phyloP scores from a whole-genome alignment of 805 yeast genomes.

The Wickerhamiella parazyma region DNA sequence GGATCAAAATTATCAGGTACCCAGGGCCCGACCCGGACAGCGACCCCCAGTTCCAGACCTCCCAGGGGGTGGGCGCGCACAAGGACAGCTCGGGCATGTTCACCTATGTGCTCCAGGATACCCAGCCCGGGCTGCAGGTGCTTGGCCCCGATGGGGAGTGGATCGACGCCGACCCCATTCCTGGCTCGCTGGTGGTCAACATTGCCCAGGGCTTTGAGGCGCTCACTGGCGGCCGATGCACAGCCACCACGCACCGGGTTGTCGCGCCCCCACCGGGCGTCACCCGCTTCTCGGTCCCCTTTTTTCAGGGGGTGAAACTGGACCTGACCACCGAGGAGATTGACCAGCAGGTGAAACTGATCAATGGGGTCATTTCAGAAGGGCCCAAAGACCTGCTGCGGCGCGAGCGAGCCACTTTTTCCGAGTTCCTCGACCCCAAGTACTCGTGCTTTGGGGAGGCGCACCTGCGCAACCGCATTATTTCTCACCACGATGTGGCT shows the following conservation, averaged over 20 bases:
- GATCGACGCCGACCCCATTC: slow-evolving; percentile 40
- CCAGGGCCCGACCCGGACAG: slow-evolving; percentile 29
- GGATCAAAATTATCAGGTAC: slow-evolving; percentile 46
- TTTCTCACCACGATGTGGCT: slow-evolving; percentile 31
- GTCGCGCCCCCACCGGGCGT: slow-evolving; percentile 1
- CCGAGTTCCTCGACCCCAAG: slow-evolving; percentile 24
- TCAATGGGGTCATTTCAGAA: slow-evolving; percentile 22
- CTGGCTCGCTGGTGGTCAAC: slow-evolving; percentile 39
- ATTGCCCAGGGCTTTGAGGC: slow-evolving; percentile 52
- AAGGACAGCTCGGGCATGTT: slow-evolving; percentile 46
- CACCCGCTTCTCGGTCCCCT: slow-evolving; percentile 11
- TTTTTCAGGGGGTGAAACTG: slow-evolving; percentile 24
- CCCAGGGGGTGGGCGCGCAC: slow-evolving; percentile 52
- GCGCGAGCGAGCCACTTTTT: slow-evolving; percentile 21
- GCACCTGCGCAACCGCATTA: slow-evolving; percentile 30
- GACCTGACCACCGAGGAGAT: slow-evolving; percentile 23
- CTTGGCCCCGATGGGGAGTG: slow-evolving; percentile 42
- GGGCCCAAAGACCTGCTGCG: slow-evolving; percentile 18
- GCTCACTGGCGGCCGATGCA: slow-evolving; percentile 42
- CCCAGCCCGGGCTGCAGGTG: slow-evolving; percentile 40
- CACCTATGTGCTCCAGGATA: slow-evolving; percentile 47
- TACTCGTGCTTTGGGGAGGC: slow-evolving; percentile 29
- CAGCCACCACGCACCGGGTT: slow-evolving; percentile 47
- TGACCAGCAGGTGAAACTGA: slow-evolving; percentile 17
- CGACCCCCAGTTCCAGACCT: background rate